These are phyloP conservation scores for Hapsidospora chrysogenum DNA, from an alignment of 495 filamentous ascomycete genomes.

Conservation along the genomic window DNA sequence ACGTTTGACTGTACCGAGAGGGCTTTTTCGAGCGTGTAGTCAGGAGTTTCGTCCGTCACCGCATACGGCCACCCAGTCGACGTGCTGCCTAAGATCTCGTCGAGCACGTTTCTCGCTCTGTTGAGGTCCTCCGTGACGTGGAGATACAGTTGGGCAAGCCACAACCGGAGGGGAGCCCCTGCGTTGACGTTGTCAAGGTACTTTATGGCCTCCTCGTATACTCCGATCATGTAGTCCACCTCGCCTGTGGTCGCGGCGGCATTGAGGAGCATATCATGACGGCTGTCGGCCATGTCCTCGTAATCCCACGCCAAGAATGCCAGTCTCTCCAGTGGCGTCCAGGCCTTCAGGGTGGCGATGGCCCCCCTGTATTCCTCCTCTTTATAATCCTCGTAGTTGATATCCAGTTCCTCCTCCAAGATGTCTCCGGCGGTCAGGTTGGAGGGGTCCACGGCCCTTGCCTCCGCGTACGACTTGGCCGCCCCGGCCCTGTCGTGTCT, in stretches of 20 bases:
- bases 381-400: neutral
- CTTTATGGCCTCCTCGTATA: slow-evolving; percentile 5
- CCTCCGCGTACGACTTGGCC: slow-evolving; percentile 3
- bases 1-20: slow-evolving; percentile 2
- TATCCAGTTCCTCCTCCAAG: slow-evolving; percentile 3
- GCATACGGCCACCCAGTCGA: slow-evolving; percentile 3
- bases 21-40: neutral
- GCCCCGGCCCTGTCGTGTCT: neutral
- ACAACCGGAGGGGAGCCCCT: slow-evolving; percentile 6
- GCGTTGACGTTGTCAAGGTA: slow-evolving; percentile 5
- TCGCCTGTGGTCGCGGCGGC: slow-evolving; percentile 1
- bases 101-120: slow-evolving; percentile 3
- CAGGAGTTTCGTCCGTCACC: slow-evolving; percentile 5
- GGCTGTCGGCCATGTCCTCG: neutral
- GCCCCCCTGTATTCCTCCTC: slow-evolving; percentile 1
- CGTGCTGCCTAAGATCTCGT: slow-evolving; percentile 6
- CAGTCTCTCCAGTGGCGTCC: slow-evolving; percentile 6
- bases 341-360: slow-evolving; percentile 4
- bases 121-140: slow-evolving; percentile 1
- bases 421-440: slow-evolving; percentile 1
- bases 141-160: slow-evolving; percentile 4
- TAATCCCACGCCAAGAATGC: slow-evolving; percentile 7
- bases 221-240: slow-evolving; percentile 3
- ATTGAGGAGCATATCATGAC: slow-evolving; percentile 2
- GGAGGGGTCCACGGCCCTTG: slow-evolving; percentile 4